Evolutionary conservation across 2,329 filamentous ascomycete species (phyloP), one percentile per base, ranked within the genome.

Genomic region (Rugonectria rugulosa): DNA sequence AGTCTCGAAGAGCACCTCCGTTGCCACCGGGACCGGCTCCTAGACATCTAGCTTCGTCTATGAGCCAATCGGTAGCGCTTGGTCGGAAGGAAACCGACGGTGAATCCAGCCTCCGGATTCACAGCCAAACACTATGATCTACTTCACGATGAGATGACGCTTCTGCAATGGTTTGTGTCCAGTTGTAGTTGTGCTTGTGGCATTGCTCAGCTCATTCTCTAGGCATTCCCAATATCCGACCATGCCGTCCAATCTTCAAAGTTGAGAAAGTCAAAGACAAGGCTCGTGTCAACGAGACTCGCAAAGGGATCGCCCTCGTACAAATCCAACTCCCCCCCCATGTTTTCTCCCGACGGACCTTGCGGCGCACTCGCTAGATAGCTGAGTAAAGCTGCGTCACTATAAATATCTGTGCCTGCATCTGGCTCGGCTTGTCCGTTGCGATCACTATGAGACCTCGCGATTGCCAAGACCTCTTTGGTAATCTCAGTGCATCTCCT

Each of bases 401-500:
- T 51, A 10, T 51, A 44, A 14, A 41, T 34, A n/a, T 49, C 36
- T 4, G 31, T 5, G 24, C 31, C n/a, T 10, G 21, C n/a, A 21
- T 41, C 29, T 5, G 32, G 37, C 21, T 34, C 47, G 8, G 27
- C 12, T 11, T 32, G 37, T 9, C 29, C 27, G 15, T 20, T 29
- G 8, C 37, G 20, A n/a, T 50, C 47, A n/a, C 20, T 36, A 42
- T 50, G 47, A 11, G 47, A 50, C 20, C 37, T 34, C 8, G 37
- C 46, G 31, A 50, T 50, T 10, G 47, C 15, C 10, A 42, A 32
- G 3, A 56, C 41, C 23, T 56, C 53, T 10, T 51, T 52, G 1
- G 47, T 52, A 17, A 52, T 56, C 7, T 52, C 47, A 3, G 53
- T 56, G 15, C 53, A 56, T 36, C 26, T 34, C 6, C 53, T 47